These are phyloP conservation scores for Penstemon eatonii DNA, from an alignment of 257 asterid species.

Conservation along the genomic window DNA sequence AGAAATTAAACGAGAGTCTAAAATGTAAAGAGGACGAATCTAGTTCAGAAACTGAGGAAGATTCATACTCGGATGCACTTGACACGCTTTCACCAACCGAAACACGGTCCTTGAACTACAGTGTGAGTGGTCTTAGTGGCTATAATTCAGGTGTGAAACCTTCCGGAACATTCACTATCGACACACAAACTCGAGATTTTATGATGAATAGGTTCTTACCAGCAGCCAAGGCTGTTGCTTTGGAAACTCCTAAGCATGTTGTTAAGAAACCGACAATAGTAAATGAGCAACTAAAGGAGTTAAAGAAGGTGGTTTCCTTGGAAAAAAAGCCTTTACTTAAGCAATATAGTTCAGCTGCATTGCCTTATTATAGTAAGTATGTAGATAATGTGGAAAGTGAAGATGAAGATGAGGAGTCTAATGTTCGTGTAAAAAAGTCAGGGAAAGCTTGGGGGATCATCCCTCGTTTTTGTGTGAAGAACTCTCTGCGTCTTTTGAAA, in stretches of 20 bases:
- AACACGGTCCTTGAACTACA: conserved; percentile 56
- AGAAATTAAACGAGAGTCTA: conserved; percentile 64
- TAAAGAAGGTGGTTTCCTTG: conserved; percentile 48
- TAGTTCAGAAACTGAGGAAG: conserved; percentile 53
- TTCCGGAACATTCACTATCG: conserved; percentile 56
- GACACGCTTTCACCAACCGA: conserved; percentile 54
- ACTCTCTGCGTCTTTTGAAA: conserved; percentile 64
- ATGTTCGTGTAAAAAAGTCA: conserved; percentile 49
- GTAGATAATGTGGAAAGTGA: conserved; percentile 56
- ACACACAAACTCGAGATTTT: conserved; percentile 67
- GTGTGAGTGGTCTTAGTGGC: conserved; percentile 73
- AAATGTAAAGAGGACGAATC: conserved; percentile 51
- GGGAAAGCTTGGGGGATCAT: conserved; percentile 78
- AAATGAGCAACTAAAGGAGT: conserved; percentile 46
- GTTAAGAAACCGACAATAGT: conserved; percentile 48
- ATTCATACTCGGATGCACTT: conserved; percentile 57
- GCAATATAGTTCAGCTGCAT: conserved; percentile 35
- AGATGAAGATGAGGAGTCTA: conserved; percentile 40
- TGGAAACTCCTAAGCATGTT: conserved; percentile 63
- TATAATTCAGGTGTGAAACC: conserved; percentile 49
- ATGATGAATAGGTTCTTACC: conserved; percentile 91
- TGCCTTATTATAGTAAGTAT: conserved; percentile 39
- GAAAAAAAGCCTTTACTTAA: conserved; percentile 57
- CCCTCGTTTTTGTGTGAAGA: conserved; percentile 81
- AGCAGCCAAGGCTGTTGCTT: conserved; percentile 82